A percentile compares a stretch with the other conserved stretches of the same genome.
phyloP scores from a whole-genome alignment of 495 filamentous ascomycete species.

The Aspergillus nidulans region DNA sequence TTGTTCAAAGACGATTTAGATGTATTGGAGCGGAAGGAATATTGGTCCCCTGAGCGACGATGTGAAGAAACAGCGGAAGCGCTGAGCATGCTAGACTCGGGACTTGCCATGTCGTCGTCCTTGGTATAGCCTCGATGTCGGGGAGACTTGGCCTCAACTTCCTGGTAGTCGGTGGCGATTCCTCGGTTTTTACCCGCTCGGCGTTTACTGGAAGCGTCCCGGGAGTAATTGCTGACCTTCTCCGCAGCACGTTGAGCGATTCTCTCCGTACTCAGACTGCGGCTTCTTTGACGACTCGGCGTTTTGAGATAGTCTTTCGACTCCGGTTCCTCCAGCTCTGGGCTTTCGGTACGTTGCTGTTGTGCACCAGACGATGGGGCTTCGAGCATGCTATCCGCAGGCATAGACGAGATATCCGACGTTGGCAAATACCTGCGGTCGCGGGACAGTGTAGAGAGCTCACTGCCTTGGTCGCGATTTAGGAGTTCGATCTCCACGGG shows the following conservation, averaged over 20 bases:
- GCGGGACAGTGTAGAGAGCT: constrained; percentile 55
- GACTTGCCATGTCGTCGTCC: constrained; percentile 58
- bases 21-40: constrained; percentile 69
- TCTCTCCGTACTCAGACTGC: constrained; percentile 70
- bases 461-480: constrained; percentile 52
- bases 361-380: constrained; percentile 47
- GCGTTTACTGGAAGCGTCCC: constrained; percentile 48
- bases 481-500: constrained; percentile 85
- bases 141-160: constrained; percentile 52
- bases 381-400: constrained; percentile 85
- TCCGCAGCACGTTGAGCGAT: constrained; percentile 68
- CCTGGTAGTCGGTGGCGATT: constrained; percentile 57
- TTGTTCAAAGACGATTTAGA: constrained; percentile 92
- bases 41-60: constrained; percentile 66
- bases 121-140: constrained; percentile 59
- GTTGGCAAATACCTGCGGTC: constrained; percentile 53
- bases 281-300: constrained; percentile 59
- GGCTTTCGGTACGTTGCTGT: constrained; percentile 55
- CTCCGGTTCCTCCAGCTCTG: constrained; percentile 36
- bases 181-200: constrained; percentile 52
- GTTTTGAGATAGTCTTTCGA: constrained; percentile 59
- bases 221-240: constrained; percentile 52
- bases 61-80: constrained; percentile 64
- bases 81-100: constrained; percentile 71
- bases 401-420: constrained; percentile 92